Conservation (phyloP, 441 rosid genomes). For the Biscutella laevigata region DNA sequence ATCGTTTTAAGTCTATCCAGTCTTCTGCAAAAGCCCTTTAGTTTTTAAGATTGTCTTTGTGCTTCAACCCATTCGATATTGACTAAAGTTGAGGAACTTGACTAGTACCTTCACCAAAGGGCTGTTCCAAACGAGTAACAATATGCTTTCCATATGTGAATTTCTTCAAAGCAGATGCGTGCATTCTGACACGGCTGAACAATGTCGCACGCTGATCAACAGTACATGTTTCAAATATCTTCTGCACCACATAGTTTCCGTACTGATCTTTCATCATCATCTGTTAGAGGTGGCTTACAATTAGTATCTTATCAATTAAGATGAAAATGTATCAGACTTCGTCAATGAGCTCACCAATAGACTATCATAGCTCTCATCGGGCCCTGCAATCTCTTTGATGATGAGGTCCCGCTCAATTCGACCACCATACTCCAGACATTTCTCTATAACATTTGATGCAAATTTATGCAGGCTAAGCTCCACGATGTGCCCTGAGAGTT, state of each 20-base stretch:
- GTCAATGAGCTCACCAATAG: constrained; percentile 41
- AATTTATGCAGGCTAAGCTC: constrained; percentile 62
- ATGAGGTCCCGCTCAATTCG: constrained; percentile 41
- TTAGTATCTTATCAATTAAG: not conserved
- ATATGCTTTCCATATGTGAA: constrained; percentile 91
- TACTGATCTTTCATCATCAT: constrained; percentile 87
- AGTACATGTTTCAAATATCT: constrained; percentile 63
- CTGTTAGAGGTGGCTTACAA: constrained; percentile 25
- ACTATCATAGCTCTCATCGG: constrained; percentile 41
- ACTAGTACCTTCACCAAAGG: constrained; percentile 52
- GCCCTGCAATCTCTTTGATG: constrained; percentile 47
- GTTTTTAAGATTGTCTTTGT: not conserved
- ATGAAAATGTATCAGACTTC: not conserved
- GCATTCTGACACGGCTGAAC: constrained; percentile 45
- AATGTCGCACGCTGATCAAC: constrained; percentile 48
- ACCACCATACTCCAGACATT: constrained; percentile 53
- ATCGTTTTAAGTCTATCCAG: not conserved
- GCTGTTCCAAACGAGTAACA: constrained; percentile 70
- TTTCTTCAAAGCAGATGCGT: constrained; percentile 68
- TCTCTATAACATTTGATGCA: constrained; percentile 69
- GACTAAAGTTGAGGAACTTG: not conserved
- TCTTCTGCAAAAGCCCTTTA: not conserved
- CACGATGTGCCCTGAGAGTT: constrained; percentile 47
- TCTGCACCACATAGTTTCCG: constrained; percentile 86
- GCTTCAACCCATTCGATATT: not conserved